Evolutionary conservation across 1,284 basidiomycete genomes (phyloP), one percentile per base, ranked within the genome.

Genomic region (Irpex sp.): DNA sequence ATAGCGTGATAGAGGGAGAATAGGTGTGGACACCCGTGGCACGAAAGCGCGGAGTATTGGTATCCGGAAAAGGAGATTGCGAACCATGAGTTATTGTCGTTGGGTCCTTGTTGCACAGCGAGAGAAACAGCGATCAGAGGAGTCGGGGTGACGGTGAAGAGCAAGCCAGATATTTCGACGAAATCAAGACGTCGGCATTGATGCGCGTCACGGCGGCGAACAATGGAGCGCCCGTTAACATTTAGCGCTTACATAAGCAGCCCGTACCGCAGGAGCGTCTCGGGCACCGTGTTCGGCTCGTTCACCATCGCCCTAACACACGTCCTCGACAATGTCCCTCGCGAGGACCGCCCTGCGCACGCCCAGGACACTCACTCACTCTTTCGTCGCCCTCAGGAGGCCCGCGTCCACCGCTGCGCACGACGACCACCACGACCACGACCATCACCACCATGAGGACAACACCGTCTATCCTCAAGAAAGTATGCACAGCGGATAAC

Each of bases 401-500:
- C 70, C 74, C 59, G 74, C 75, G 19, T 81, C 82, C 21, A 64
- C 70, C 49, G 73, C 77, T 62, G 60, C 71, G 28, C 69, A 73
- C 57, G 70, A 74, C 12, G 71, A 72, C 55, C 71, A 75, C 62
- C 74, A 74, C 63, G 71, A 71, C 61, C 64, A 78, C 53, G 39
- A 45, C n/a, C 70, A 76, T 49, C 71, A 75, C 61, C 74, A 77
- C 65, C 74, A 73, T 52, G 76, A 77, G 58, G 80, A 81, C 63
- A 68, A 68, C 52, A 75, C 78, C 36, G 69, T 77, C n/a, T 83
- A 85, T 69, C 77, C 80, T 33, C 75, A 77, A 63, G 87, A 90
- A 82, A 80, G 88, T 86, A 63, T 61, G 80, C 67, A 4, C 9
- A 9, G 45, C 16, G 28, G 28, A 33, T 33, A 7, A 33, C 7